Evolutionary conservation across 768 basidiomycete genomes (phyloP).

Genomic region (Termitomyces sp.): DNA sequence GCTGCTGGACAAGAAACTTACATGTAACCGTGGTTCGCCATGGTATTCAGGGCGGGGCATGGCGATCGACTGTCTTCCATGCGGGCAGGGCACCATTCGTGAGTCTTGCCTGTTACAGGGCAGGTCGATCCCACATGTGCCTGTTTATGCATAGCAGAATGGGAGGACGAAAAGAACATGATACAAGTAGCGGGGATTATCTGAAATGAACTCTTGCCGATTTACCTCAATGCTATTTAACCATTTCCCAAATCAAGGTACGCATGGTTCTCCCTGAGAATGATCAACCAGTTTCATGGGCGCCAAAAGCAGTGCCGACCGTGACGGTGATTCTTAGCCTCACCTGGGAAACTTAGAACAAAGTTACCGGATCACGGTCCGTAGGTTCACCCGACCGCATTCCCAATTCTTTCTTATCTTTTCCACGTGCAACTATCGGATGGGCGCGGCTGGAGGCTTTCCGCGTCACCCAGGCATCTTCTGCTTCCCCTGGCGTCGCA

Average conservation of each 20-base stretch:
- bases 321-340: too few relatives aligned
- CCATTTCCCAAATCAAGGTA: too few relatives aligned
- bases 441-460: not conserved
- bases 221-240: not conserved
- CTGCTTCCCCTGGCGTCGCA: not conserved
- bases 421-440: not conserved
- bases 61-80: slow-evolving; percentile 52
- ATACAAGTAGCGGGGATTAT: not conserved
- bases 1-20: not conserved
- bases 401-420: too few relatives aligned
- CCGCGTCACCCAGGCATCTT: too few relatives aligned
- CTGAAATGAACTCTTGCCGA: not conserved
- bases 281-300: too few relatives aligned
- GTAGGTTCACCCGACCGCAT: too few relatives aligned
- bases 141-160: not conserved
- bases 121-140: not conserved
- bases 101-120: slow-evolving; percentile 11
- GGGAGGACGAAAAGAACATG: not conserved
- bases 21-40: slow-evolving; percentile 52
- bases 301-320: not conserved
- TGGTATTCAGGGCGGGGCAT: slow-evolving; percentile 68
- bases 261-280: too few relatives aligned
- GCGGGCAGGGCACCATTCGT: slow-evolving; percentile 40
- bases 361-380: too few relatives aligned
- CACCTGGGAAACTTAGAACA: too few relatives aligned